Percentiles rank a stretch among this genome's conserved stretches.
Conservation (phyloP, 1,139 yeast genomes). For the Yamadazyma jaroonii region DNA sequence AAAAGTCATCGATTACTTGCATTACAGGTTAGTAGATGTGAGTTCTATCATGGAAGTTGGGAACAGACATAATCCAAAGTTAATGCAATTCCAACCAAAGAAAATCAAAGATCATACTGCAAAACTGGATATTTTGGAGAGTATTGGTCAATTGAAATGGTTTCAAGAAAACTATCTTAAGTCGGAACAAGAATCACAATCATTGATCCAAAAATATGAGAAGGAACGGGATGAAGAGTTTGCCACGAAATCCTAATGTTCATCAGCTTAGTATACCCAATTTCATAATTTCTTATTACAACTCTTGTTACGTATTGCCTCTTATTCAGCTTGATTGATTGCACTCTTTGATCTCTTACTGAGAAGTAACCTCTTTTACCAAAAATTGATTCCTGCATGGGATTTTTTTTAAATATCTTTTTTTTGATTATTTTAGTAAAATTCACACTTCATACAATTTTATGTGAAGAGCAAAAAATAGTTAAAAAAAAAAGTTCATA, state of each 20-base stretch:
- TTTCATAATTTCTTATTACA: no score
- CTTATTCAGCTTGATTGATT: no score
- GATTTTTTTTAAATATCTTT: background rate
- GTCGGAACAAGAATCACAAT: slow-evolving; percentile 20
- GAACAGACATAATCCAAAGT: slow-evolving; percentile 66
- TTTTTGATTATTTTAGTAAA: background rate
- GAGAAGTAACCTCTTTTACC: no score
- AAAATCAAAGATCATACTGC: slow-evolving; percentile 82
- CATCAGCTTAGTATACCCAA: no score
- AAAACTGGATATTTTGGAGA: slow-evolving; percentile 79
- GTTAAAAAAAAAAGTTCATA: background rate
- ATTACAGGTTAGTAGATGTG: slow-evolving; percentile 87
- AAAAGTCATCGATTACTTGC: slow-evolving; percentile 62
- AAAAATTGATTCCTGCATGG: no score
- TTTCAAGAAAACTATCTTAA: slow-evolving; percentile 63
- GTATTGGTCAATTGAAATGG: slow-evolving; percentile 82
- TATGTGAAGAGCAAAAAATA: background rate
- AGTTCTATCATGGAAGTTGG: slow-evolving; percentile 80
- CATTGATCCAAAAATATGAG: slow-evolving; percentile 10
- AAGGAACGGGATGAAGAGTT: background rate
- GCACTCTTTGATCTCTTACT: no score
- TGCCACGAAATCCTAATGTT: no score
- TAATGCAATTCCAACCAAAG: slow-evolving; percentile 57
- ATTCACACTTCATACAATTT: background rate
- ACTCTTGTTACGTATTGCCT: no score